These are phyloP conservation scores for Cardamine resedifolia DNA, from an alignment of 345 rosid genomes.

Conservation along the genomic window DNA sequence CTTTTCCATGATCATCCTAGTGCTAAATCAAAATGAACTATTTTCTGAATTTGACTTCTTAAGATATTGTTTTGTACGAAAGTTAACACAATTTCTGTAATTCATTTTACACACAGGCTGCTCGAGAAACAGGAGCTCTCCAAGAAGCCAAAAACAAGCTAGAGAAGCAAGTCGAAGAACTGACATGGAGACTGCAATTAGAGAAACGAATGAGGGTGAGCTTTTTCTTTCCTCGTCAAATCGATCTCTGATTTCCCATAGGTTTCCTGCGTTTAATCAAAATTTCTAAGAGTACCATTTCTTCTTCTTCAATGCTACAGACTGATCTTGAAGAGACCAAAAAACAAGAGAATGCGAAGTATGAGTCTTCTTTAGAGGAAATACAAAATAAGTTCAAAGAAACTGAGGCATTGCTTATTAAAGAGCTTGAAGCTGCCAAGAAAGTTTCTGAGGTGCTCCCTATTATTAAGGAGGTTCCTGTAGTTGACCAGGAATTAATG, in stretches of 20 bases:
- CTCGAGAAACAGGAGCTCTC: slow-evolving; percentile 98
- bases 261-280: neutral
- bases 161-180: slow-evolving; percentile 98
- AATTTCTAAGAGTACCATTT: slow-evolving; percentile 15
- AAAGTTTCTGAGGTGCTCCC: slow-evolving; percentile 65
- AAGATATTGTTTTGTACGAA: neutral
- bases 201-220: slow-evolving; percentile 97
- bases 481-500: slow-evolving; percentile 67
- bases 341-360: slow-evolving; percentile 81
- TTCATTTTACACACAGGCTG: slow-evolving; percentile 59
- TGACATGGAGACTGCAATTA: slow-evolving; percentile 95
- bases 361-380: slow-evolving; percentile 78
- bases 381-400: slow-evolving; percentile 81
- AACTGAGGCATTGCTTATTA: slow-evolving; percentile 70
- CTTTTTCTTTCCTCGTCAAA: neutral
- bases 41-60: slow-evolving; percentile 10
- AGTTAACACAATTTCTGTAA: slow-evolving; percentile 2
- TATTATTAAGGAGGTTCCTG: slow-evolving; percentile 82
- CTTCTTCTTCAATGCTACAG: slow-evolving; percentile 42
- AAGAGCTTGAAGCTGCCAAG: slow-evolving; percentile 78
- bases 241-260: neutral
- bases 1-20: slow-evolving; percentile 11
- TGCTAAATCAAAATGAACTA: neutral
- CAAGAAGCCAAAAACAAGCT: slow-evolving; percentile 98
- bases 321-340: slow-evolving; percentile 94